Evolutionary conservation across 371 early-diverging fungal genomes (phyloP), one percentile per base, ranked within the genome.

Genomic region (Edhazardia aedis): DNA sequence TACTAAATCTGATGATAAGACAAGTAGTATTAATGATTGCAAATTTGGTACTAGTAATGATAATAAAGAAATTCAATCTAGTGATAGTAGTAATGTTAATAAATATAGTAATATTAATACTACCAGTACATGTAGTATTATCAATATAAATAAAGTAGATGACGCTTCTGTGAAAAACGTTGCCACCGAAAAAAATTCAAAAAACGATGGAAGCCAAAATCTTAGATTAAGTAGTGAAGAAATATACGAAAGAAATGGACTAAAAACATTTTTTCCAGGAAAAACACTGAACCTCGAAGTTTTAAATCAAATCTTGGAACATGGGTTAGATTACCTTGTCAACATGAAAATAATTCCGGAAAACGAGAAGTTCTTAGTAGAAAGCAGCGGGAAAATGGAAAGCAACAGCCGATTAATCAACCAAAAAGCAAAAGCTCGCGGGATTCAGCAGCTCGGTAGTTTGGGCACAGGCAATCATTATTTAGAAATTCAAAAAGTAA

Each of bases 401-500:
- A 64, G 59, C 11, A 40, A 50, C 33, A 53, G 49, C 26, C 45
- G 37, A 24, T 18, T 49, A 11, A 21, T 73, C 11, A 29, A 46
- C 16, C 70, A 70, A 43, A 62, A 61, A 42, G 37, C 57, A 6
- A 63, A 62, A 44, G 53, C 57, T 4, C 59, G 38, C 25, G 74
- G 64, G 2, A 4, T 66, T 9, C 30, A 45, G 1, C 59, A 64
- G 22, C 40, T 74, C 25, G 71, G 68, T 1, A 59, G 62, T 26
- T 47, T 74, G 23, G 74, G 74, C 36, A 24, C 51, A 22, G 74
- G 74, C 4, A 74, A 74, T 49, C 74, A 74, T 56, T 74, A 65
- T 40, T 18, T 68, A n/a, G 74, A 74, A 52, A 53, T 74, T 7
- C 62, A 69, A 45, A 24, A 46, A 18, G 68, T 74, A 4, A 55